Percentiles rank a stretch among this genome's conserved stretches.
These are phyloP conservation scores for Globisporangium camurandrum DNA, from an alignment of 352 stramenopile genomes.

Conservation along the genomic window DNA sequence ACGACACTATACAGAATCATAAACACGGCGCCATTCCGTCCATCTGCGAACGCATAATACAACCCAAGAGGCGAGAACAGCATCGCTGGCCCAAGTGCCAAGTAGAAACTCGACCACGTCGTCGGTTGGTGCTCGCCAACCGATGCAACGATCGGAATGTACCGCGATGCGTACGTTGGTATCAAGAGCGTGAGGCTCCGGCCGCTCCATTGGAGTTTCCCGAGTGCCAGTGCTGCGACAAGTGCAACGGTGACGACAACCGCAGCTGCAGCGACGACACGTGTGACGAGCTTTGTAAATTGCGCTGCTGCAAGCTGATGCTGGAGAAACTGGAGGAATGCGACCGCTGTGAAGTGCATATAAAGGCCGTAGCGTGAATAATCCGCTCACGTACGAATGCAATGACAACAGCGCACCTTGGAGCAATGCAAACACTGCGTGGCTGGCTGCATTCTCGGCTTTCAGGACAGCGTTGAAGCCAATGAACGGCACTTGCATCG, in stretches of 20 bases:
- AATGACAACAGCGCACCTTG: slow-evolving; percentile 34
- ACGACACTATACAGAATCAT: slow-evolving; percentile 90
- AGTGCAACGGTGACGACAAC: slow-evolving; percentile 27
- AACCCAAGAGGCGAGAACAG: slow-evolving; percentile 86
- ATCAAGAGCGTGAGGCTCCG: slow-evolving; percentile 89
- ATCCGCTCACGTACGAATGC: not conserved
- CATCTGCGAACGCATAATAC: slow-evolving; percentile 74
- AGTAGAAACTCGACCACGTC: slow-evolving; percentile 88
- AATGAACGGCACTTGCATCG: slow-evolving; percentile 98
- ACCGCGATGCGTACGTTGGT: slow-evolving; percentile 91
- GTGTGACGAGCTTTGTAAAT: slow-evolving; percentile 38
- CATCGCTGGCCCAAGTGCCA: slow-evolving; percentile 86
- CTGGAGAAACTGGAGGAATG: slow-evolving; percentile 46
- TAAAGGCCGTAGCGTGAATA: not conserved
- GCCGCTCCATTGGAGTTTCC: slow-evolving; percentile 87
- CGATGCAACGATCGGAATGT: slow-evolving; percentile 94
- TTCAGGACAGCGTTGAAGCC: slow-evolving; percentile 93
- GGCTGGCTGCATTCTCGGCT: slow-evolving; percentile 61
- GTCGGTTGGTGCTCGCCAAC: slow-evolving; percentile 93
- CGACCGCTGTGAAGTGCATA: slow-evolving; percentile 25
- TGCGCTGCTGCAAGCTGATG: slow-evolving; percentile 33
- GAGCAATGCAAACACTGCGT: slow-evolving; percentile 93
- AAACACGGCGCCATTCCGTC: slow-evolving; percentile 77
- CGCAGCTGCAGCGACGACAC: slow-evolving; percentile 24
- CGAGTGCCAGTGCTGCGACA: slow-evolving; percentile 46